A percentile compares a stretch with the other conserved stretches of the same genome.
Evolutionary conservation across 2,329 filamentous ascomycete genomes (phyloP).

Genomic region (Hypoxylon sp.): DNA sequence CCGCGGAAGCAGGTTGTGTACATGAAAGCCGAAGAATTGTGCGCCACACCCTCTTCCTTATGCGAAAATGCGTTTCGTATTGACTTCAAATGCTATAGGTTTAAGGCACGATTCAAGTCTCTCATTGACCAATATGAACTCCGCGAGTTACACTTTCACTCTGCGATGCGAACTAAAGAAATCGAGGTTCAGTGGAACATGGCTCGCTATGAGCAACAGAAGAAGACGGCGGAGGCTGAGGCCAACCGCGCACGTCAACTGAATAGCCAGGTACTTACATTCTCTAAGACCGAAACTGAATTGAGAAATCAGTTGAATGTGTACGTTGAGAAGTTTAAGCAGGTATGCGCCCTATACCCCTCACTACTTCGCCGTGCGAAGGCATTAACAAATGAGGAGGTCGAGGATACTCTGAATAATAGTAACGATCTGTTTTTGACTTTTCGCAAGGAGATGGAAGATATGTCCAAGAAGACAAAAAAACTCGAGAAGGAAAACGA

Average conservation of each 20-base stretch:
- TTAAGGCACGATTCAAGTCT: slow-evolving; percentile 90
- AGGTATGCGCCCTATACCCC: slow-evolving; percentile 74
- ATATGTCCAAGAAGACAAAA: slow-evolving; percentile 99
- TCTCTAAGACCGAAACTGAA: slow-evolving; percentile 95
- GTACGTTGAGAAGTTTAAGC: slow-evolving; percentile 99
- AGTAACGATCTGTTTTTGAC: slow-evolving; percentile 98
- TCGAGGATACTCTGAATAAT: slow-evolving; percentile 98
- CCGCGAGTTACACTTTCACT: slow-evolving; percentile 93
- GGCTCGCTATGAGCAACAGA: slow-evolving; percentile 89
- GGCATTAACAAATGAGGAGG: slow-evolving; percentile 74
- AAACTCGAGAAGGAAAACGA: slow-evolving; percentile 97
- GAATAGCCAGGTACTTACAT: slow-evolving; percentile 92
- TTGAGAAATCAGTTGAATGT: slow-evolving; percentile 95
- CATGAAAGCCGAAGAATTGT: slow-evolving; percentile 92
- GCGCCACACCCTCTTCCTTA: slow-evolving; percentile 56
- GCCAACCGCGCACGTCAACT: slow-evolving; percentile 84
- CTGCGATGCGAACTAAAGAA: slow-evolving; percentile 92
- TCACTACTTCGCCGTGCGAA: slow-evolving; percentile 49
- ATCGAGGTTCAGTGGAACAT: slow-evolving; percentile 94
- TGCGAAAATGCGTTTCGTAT: slow-evolving; percentile 29
- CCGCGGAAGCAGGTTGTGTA: slow-evolving; percentile 85
- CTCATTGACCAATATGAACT: slow-evolving; percentile 97
- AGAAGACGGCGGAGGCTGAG: slow-evolving; percentile 89
- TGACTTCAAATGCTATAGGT: slow-evolving; percentile 66
- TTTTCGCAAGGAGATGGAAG: slow-evolving; percentile 99